Base-by-base conservation (phyloP, 306 rosid species). In the Citrullus amarus region DNA sequence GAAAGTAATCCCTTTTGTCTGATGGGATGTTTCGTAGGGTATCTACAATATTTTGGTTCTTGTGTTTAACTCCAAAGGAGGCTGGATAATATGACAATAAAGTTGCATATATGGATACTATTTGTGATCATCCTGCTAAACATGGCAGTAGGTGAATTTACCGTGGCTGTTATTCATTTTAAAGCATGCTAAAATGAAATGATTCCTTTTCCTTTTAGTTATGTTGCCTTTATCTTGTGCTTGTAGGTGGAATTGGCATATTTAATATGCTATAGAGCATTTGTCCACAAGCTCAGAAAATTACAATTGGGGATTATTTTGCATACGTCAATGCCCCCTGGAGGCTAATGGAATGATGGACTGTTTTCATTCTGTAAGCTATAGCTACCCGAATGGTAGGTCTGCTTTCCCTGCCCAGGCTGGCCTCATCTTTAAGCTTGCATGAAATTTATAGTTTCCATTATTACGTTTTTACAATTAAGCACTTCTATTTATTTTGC, bases 311-410 rank as follows among this genome's bases (percentile, higher is more conserved):
- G 79, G 68, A 82, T 65, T 77, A 74, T 56, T 48, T 55, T 57
- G 80, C 92, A 80, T 88, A 83, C 82, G 83, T 89, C 93, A n/a
- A 91, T 92, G 95, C 83, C 82, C 83, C 91, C 88, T 4, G 86
- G 83, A 84, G 90, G 96, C 79, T 94, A 89, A 93, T 84, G 85
- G 84, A 90, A 88, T 82, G 79, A 94, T 94, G 98, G 90, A 87
- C 86, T 78, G 83, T 79, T 83, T 80, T 84, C 89, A 53, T 77
- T 57, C 55, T 43, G 69, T 76, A 76, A 76, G 68, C 41, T 41
- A 76, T 41, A 76, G 68, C 41, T 41, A 57, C 41, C 69, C 14
- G 38, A 76, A 76, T 56, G 79, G 79, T 76, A 76, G 25, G 79
- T 76, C 50, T 12, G 22, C 67, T 76, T 76, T 38, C 36, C 15